Conservation (phyloP, 176 grass and related monocot species). For the Eragrostis nindensis region DNA sequence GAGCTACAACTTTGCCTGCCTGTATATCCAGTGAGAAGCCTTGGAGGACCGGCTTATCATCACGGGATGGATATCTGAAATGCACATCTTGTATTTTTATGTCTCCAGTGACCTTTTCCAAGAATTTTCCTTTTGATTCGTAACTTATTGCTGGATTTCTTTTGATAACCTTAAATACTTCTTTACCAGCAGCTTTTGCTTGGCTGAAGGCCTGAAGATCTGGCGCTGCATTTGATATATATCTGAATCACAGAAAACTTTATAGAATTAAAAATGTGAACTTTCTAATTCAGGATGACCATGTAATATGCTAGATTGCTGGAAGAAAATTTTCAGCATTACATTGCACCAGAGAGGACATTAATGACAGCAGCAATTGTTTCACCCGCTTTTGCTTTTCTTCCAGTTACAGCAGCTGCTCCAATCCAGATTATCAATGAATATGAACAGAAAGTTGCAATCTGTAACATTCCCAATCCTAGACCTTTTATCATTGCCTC, state of each 20-base stretch:
- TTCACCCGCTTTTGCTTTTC: slow-evolving; percentile 49
- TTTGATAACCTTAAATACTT: slow-evolving; percentile 48
- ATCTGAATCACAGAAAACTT: slow-evolving; percentile 52
- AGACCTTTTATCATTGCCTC: slow-evolving; percentile 57
- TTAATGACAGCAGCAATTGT: slow-evolving; percentile 61
- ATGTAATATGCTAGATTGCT: slow-evolving; percentile 24
- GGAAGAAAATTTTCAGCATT: slow-evolving; percentile 38
- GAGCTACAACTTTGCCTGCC: slow-evolving; percentile 42
- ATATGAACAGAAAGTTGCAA: slow-evolving; percentile 64
- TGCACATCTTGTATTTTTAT: slow-evolving; percentile 45
- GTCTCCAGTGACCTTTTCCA: slow-evolving; percentile 41
- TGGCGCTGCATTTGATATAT: slow-evolving; percentile 65
- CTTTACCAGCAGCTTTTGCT: slow-evolving; percentile 47
- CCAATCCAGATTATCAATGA: slow-evolving; percentile 59
- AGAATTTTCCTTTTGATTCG: slow-evolving; percentile 27
- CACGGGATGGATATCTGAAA: slow-evolving; percentile 60
- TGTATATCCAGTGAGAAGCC: slow-evolving; percentile 47
- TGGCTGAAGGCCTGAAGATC: slow-evolving; percentile 67
- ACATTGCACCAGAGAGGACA: slow-evolving; percentile 71
- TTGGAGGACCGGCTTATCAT: slow-evolving; percentile 37
- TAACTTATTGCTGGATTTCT: slow-evolving; percentile 50
- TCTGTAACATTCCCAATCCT: slow-evolving; percentile 61
- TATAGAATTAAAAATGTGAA: background rate
- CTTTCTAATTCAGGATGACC: slow-evolving; percentile 1
- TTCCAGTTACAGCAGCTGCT: slow-evolving; percentile 44